These are phyloP conservation scores for Paraphoma chrysanthemicola DNA, from an alignment of 2,329 filamentous ascomycete genomes.

Conservation along the genomic window DNA sequence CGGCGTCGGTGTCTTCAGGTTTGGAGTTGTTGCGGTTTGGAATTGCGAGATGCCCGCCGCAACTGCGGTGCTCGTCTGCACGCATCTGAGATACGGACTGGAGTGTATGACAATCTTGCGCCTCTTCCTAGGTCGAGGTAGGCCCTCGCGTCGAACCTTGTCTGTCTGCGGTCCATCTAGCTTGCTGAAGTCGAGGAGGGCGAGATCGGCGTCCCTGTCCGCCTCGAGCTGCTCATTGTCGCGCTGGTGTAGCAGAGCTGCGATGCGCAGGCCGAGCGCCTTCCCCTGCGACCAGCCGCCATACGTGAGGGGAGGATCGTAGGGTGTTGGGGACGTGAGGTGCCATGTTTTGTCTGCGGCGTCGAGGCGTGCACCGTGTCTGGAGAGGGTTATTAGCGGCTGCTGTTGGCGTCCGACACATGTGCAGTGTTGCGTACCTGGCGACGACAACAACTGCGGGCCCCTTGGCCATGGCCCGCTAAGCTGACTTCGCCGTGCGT, in stretches of 20 bases:
- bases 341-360: slow-evolving; percentile 96
- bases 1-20: slow-evolving; percentile 26
- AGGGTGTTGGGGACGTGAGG: slow-evolving; percentile 88
- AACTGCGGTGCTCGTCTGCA: slow-evolving; percentile 90
- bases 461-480: slow-evolving; percentile 50
- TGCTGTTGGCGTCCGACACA: slow-evolving; percentile 1
- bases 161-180: slow-evolving; percentile 19
- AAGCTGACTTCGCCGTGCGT: slow-evolving; percentile 18
- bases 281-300: slow-evolving; percentile 90
- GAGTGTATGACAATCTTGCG: slow-evolving; percentile 87
- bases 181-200: slow-evolving; percentile 29
- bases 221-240: slow-evolving; percentile 54
- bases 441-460: slow-evolving; percentile 59
- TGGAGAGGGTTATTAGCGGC: slow-evolving; percentile 39
- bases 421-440: slow-evolving; percentile 44
- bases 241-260: slow-evolving; percentile 67
- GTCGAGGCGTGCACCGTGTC: slow-evolving; percentile 93
- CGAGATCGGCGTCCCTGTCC: slow-evolving; percentile 22
- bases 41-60: slow-evolving; percentile 80
- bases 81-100: slow-evolving; percentile 91
- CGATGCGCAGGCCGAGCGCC: slow-evolving; percentile 82
- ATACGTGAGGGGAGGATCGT: slow-evolving; percentile 94
- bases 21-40: slow-evolving; percentile 48
- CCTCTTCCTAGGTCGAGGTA: slow-evolving; percentile 55
- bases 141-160: not conserved